Evolutionary conservation across 1,139 yeast genomes (phyloP).

Genomic region (Petasospora fabianii): DNA sequence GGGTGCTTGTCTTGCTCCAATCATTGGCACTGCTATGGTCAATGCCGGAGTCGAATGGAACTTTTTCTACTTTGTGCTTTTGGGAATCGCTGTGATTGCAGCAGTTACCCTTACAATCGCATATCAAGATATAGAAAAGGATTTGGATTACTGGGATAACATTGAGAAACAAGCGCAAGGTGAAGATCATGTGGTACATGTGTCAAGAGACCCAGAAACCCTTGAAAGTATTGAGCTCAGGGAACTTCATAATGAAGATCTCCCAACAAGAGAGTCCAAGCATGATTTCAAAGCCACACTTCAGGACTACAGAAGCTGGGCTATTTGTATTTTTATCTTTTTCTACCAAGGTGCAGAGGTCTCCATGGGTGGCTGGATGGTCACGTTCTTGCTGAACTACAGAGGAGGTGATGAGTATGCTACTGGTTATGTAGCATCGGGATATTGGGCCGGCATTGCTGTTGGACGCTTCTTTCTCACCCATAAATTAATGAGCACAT

Average conservation of each 20-base stretch:
- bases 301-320: constrained; percentile 48
- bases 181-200: too few species aligned
- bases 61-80: constrained; percentile 45
- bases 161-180: too few species aligned
- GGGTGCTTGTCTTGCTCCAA: constrained; percentile 61
- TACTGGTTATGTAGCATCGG: constrained; percentile 65
- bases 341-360: constrained; percentile 71
- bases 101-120: constrained; percentile 32
- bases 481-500: constrained; percentile 30
- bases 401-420: constrained; percentile 43
- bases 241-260: background rate
- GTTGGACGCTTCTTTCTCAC: constrained; percentile 47
- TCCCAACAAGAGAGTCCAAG: constrained; percentile 4
- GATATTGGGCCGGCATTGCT: constrained; percentile 71
- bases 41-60: constrained; percentile 49
- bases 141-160: constrained; percentile 33
- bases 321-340: constrained; percentile 48
- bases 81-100: constrained; percentile 37
- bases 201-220: constrained; percentile 2
- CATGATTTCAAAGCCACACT: constrained; percentile 35
- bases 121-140: constrained; percentile 42
- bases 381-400: constrained; percentile 56
- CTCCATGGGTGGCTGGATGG: constrained; percentile 68
- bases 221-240: constrained; percentile 3
- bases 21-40: constrained; percentile 50